Base-by-base conservation (phyloP, 1,284 basidiomycete species). In the Pseudomicrostroma phylloplanum region DNA sequence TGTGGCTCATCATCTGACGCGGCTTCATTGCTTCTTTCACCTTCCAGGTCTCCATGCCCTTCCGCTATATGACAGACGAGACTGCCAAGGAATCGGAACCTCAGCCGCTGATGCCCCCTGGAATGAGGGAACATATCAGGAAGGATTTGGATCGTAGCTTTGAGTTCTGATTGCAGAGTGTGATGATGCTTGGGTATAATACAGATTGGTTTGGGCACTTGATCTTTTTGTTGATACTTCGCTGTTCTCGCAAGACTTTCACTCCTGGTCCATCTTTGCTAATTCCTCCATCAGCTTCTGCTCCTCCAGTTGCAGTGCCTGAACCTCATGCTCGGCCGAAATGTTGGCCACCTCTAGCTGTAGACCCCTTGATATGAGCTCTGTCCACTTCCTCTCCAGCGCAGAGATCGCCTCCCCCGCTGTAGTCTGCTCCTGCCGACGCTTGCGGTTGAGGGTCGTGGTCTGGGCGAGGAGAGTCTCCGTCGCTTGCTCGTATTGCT, bases 321-420 rank as follows among this genome's bases (percentile, higher is more conserved):
- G 79, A 56, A 91, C 82, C 73, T 92, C 89, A 8, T 82, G 85
- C 72, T 90, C 89, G 66, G 91, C 80, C 19, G 89, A 89, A 41
- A 89, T 83, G 76, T 91, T 92, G n/a, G 90, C 92, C 82, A 94
- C 87, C 82, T 92, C 90, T 68, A 93, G 88, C 80, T 93, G 90
- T 67, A 94, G 80, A 39, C 91, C 87, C 71, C 85, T 88, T 48
- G 89, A 91, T 63, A 94, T 88, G 48, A 92, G 83, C 78, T 91
- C 89, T 11, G 88, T 91, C 92, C 92, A 94, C 59, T 86, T 84
- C 57, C 85, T 88, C 80, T 93, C 90, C 57, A 92, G 81, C 11
- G 85, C 81, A n/a, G 85, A 88, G 64, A 94, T 81, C 70, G 89
- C 88, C 59, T 85, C 83, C 51, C 91, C 92, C 19, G 87, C 81